Evolutionary conservation across 2,329 filamentous ascomycete species (phyloP).

Genomic region (Rugonectria rugulosa): DNA sequence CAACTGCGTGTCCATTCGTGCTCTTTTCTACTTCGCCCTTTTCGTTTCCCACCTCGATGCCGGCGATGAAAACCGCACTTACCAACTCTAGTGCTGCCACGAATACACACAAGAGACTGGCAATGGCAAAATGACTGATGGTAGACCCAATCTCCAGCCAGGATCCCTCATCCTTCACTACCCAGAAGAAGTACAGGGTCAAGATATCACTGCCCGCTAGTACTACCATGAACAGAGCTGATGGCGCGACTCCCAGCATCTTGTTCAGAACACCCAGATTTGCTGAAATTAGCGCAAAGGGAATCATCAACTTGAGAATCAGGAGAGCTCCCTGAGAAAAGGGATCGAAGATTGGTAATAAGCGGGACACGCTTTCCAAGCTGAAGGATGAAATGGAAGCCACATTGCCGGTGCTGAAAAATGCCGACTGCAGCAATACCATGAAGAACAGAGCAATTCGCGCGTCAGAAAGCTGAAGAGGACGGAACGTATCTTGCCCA

Average conservation of each 20-base stretch:
- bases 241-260: slow-evolving; percentile 82
- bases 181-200: slow-evolving; percentile 97
- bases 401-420: slow-evolving; percentile 97
- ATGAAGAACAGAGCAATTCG: slow-evolving; percentile 95
- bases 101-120: slow-evolving; percentile 87
- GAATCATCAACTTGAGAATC: slow-evolving; percentile 88
- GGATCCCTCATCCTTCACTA: slow-evolving; percentile 93
- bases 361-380: slow-evolving; percentile 84
- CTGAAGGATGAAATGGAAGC: slow-evolving; percentile 94
- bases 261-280: slow-evolving; percentile 94
- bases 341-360: slow-evolving; percentile 92
- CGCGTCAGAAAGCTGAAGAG: slow-evolving; percentile 81
- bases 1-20: background rate
- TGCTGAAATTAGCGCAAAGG: slow-evolving; percentile 90
- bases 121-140: slow-evolving; percentile 95
- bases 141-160: slow-evolving; percentile 98
- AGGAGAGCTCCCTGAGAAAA: slow-evolving; percentile 90
- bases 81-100: slow-evolving; percentile 87
- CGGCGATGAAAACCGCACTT: slow-evolving; percentile 82
- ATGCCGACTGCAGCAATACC: slow-evolving; percentile 90
- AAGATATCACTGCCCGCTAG: slow-evolving; percentile 91
- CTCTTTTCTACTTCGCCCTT: slow-evolving; percentile 19
- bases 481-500: slow-evolving; percentile 56
- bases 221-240: slow-evolving; percentile 91
- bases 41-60: slow-evolving; percentile 71